Evolutionary conservation across 225 moss, liverwort and hornwort species (phyloP), one percentile per base, ranked within the genome.

Genomic region (Marchantia polymorpha): DNA sequence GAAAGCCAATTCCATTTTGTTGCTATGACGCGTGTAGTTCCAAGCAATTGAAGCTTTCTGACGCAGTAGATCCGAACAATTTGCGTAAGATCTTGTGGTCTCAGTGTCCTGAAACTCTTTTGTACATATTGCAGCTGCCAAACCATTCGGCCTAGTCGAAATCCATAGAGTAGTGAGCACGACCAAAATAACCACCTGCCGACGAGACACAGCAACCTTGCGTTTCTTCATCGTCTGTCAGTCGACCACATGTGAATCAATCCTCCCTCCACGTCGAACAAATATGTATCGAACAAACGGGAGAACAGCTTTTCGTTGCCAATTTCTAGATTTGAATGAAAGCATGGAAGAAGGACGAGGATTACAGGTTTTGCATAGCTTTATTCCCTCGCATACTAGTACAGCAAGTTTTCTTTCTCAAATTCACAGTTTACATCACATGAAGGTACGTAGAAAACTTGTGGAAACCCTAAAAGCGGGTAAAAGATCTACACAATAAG

Each of bases 1-100:
- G 61, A 76, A 76, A n/a, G 76, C 76, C 46, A 76, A 20, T 6
- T 17, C 19, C 46, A 76, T n/a, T 0, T 30, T 25, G 20, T 47
- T 46, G 46, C 22, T 76, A 20, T 17, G 22, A 47, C 58, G 59
- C 26, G 1, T 61, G 46, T 76, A 76, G 60, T 46, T 76, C 76
- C 76, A 76, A 22, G 76, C 76, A 31, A 76, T 76, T 59, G 76
- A 76, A 14, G 76, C 76, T 30, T 49, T 39, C 76, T 60, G 60
- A 59, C 47, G 13, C 60, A 39, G 22, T n/a, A 76, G 76, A 61
- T 76, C 61, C 17, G 76, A 60, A 59, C 76, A 76, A 39, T 76
- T 76, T 30, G 0, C 20, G 27, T 61, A 76, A 14, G 76, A 76
- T 76, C 47, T 60, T 6, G 19, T 19, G 20, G 46, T 59, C 3